phyloP scores from a whole-genome alignment of 345 rosid genomes.

The Eucalyptus decipiens region DNA sequence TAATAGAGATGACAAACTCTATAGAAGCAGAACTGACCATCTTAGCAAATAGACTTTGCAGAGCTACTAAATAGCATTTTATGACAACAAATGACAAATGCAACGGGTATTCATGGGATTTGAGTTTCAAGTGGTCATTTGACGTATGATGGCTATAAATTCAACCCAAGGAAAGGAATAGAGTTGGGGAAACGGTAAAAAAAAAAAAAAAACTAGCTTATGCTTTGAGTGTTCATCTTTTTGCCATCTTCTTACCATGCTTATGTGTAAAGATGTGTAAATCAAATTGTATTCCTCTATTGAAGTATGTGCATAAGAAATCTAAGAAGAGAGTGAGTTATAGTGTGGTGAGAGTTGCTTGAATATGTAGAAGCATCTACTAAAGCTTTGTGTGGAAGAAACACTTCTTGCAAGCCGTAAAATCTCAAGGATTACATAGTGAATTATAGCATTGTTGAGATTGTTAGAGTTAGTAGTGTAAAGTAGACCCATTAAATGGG shows the following conservation, averaged over 20 bases:
- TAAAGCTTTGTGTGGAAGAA: not conserved
- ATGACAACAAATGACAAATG: not conserved
- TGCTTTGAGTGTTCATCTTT: too few species aligned
- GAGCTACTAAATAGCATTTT: not conserved
- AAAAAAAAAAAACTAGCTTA: too few species aligned
- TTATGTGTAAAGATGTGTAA: not conserved
- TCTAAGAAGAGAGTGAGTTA: not conserved
- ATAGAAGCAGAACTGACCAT: not conserved
- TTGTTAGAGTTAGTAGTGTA: too few species aligned
- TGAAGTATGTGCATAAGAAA: not conserved
- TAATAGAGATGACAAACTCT: not conserved
- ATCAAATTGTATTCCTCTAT: too few species aligned
- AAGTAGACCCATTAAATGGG: too few species aligned
- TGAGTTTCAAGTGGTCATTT: not conserved
- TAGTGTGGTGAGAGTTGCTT: not conserved
- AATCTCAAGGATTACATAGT: not conserved
- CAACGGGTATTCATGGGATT: not conserved
- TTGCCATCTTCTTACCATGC: too few species aligned
- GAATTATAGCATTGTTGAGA: not conserved
- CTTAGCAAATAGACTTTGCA: not conserved
- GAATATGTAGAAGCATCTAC: not conserved
- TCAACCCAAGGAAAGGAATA: too few species aligned
- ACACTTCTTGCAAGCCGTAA: rapidly evolving
- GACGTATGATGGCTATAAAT: too few species aligned
- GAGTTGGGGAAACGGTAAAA: too few species aligned